A percentile compares a stretch with the other conserved stretches of the same genome.
Conservation (phyloP, 345 rosid species). For the Hibiscus trionum region DNA sequence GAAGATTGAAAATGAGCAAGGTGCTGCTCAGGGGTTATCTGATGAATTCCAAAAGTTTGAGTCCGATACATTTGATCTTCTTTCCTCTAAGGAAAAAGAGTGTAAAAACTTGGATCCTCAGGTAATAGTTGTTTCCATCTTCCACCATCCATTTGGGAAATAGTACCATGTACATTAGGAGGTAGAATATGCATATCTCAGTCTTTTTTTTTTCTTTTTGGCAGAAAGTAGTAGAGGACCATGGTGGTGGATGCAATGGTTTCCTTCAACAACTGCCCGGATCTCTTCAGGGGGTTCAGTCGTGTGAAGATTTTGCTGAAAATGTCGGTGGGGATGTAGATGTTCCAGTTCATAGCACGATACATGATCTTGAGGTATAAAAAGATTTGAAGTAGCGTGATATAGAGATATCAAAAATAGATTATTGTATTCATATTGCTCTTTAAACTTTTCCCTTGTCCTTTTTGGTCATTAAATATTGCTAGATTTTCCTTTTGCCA, state of each 20-base stretch:
- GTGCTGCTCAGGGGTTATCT: conserved; percentile 8
- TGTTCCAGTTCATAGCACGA: conserved; percentile 15
- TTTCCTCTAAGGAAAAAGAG: conserved; percentile 21
- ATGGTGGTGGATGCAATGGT: conserved; percentile 5
- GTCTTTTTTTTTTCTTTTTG: not conserved
- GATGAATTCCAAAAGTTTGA: conserved; percentile 10
- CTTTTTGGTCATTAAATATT: conserved; percentile 8
- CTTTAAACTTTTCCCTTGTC: not conserved
- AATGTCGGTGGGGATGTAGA: conserved; percentile 5
- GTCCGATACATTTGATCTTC: conserved; percentile 19
- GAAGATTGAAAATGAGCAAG: conserved; percentile 13
- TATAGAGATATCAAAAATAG: not conserved
- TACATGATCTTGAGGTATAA: conserved; percentile 35
- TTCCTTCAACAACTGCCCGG: conserved; percentile 10
- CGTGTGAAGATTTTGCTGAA: conserved; percentile 17
- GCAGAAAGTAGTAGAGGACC: conserved; percentile 10
- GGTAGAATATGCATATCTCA: not conserved
- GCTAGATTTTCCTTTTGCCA: conserved; percentile 15
- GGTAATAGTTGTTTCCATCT: conserved; percentile 21
- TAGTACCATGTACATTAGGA: not conserved
- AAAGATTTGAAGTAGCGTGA: not conserved
- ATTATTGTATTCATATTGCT: not conserved
- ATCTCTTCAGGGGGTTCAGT: conserved; percentile 15
- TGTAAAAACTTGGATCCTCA: conserved; percentile 14
- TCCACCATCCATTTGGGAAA: not conserved